A percentile compares a stretch with the other conserved stretches of the same genome.
phyloP scores from a whole-genome alignment of 179 eudicot genomes.

The Drosera spatulata region DNA sequence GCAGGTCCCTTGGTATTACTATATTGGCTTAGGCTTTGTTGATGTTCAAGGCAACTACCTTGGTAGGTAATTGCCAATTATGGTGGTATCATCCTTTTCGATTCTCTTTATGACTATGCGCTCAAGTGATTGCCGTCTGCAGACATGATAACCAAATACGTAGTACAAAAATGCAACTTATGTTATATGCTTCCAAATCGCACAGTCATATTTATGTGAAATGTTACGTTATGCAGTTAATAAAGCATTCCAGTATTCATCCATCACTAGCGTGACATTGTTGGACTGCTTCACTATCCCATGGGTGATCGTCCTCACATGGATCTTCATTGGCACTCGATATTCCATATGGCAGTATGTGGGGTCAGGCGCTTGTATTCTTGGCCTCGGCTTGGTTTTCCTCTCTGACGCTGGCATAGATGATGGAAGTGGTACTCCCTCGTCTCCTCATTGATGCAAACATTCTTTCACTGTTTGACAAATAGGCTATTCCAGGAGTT shows the following conservation, averaged over 20 bases:
- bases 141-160: no score
- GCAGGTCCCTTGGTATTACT: conserved; percentile 89
- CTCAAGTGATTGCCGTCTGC: no score
- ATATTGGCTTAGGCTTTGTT: conserved; percentile 48
- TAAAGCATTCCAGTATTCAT: conserved; percentile 63
- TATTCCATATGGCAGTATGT: conserved; percentile 54
- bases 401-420: conserved; percentile 58
- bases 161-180: no score
- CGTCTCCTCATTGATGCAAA: neutral
- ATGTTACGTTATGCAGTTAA: conserved; percentile 32
- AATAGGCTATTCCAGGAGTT: no score
- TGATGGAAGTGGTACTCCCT: conserved; percentile 44
- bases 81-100: no score
- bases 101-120: no score
- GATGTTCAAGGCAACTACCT: conserved; percentile 82
- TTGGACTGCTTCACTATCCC: conserved; percentile 72
- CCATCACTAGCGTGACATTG: conserved; percentile 68
- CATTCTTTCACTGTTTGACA: no score
- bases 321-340: conserved; percentile 49
- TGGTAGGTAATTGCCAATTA: conserved; percentile 28
- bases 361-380: conserved; percentile 50
- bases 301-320: conserved; percentile 69
- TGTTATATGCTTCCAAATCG: no score
- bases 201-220: no score
- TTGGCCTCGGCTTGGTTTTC: conserved; percentile 56